Conservation (phyloP, 2,329 filamentous ascomycete genomes). For the Plectosphaerella cucumerina region DNA sequence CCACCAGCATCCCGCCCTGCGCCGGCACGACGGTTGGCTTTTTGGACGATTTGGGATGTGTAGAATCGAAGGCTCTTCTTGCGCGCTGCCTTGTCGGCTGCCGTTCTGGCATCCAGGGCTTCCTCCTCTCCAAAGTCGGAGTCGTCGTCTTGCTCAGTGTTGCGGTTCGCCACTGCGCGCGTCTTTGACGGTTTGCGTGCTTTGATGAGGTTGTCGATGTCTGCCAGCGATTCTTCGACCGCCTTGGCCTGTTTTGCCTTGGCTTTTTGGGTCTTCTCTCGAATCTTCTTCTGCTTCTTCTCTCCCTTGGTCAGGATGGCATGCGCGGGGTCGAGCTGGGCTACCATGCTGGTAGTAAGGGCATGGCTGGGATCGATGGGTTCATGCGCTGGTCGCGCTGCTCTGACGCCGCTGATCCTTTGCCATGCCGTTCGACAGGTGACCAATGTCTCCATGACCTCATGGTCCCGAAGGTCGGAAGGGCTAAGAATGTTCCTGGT, state of each 20-base stretch:
- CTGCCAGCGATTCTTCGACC: conserved; percentile 66
- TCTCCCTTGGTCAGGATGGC: conserved; percentile 14
- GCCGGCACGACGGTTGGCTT: conserved; percentile 77
- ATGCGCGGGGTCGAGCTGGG: conserved; percentile 18
- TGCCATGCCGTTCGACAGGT: conserved; percentile 79
- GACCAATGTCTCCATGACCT: conserved; percentile 82
- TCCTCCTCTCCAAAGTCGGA: conserved; percentile 95
- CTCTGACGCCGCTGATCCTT: conserved; percentile 62
- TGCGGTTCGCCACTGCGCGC: conserved; percentile 31
- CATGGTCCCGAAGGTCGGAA: conserved; percentile 79
- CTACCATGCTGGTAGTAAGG: conserved; percentile 23
- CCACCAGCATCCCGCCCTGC: conserved; percentile 72
- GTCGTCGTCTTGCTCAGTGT: conserved; percentile 51
- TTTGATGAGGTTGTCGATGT: conserved; percentile 60
- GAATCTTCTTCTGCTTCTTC: conserved; percentile 34
- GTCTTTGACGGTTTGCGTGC: conserved; percentile 43
- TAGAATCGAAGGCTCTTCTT: conserved; percentile 97
- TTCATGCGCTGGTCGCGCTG: conserved; percentile 30
- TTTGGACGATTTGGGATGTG: conserved; percentile 95
- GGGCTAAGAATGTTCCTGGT: conserved; percentile 62
- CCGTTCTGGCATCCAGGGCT: conserved; percentile 68
- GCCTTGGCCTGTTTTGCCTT: conserved; percentile 50
- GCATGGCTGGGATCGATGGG: conserved; percentile 26
- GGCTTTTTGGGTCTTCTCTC: conserved; percentile 33
- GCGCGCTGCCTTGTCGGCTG: conserved; percentile 80